Evolutionary conservation across 768 basidiomycete species (phyloP).

Genomic region (Galerina sulciceps): DNA sequence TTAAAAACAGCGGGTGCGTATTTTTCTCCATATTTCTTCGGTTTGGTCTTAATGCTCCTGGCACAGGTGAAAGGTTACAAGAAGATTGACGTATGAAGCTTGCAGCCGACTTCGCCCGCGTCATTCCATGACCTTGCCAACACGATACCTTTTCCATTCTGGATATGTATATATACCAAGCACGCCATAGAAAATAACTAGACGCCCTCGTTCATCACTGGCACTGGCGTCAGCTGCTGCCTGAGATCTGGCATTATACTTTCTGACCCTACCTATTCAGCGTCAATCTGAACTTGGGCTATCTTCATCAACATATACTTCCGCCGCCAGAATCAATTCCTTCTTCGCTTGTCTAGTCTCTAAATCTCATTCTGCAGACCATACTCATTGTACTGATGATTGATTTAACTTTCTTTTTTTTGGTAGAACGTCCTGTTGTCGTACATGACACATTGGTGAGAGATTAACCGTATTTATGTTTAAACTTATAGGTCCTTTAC

Average conservation of each 20-base stretch:
- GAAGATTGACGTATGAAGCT: slow-evolving; percentile 57
- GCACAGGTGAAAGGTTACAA: slow-evolving; percentile 84
- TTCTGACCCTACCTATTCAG: too few relatives aligned
- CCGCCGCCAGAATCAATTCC: too few relatives aligned
- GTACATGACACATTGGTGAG: background rate
- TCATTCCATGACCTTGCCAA: background rate
- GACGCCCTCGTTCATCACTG: background rate
- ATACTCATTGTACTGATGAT: too few relatives aligned
- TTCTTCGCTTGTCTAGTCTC: too few relatives aligned
- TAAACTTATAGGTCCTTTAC: background rate
- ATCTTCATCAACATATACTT: too few relatives aligned
- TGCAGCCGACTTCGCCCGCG: slow-evolving; percentile 4
- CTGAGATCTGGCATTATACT: too few relatives aligned
- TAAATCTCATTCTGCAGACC: too few relatives aligned
- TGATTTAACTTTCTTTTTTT: too few relatives aligned
- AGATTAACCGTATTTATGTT: background rate
- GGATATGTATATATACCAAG: slow-evolving; percentile 5
- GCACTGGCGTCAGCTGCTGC: too few relatives aligned
- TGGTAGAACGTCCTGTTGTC: too few relatives aligned
- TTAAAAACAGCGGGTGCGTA: slow-evolving; percentile 76
- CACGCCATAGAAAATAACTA: slow-evolving; percentile 1
- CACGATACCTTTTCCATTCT: background rate
- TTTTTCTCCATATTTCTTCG: too few relatives aligned
- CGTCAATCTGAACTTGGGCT: too few relatives aligned
- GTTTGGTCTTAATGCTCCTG: background rate